phyloP scores from a whole-genome alignment of 805 yeast species.

The Saccharomycopsis sp. region DNA sequence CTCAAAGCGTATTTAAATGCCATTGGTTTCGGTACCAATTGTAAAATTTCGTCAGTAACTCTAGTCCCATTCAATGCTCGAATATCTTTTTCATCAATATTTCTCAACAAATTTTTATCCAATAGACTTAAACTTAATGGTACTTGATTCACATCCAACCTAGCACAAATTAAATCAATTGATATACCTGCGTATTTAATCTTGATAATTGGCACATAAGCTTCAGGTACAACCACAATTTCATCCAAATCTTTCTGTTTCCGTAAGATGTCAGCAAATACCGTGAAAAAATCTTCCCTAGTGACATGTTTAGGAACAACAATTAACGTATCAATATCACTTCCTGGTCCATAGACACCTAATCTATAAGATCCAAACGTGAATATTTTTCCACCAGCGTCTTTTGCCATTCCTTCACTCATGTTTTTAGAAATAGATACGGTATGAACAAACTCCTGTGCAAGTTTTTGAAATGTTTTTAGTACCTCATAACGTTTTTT shows the following conservation, averaged over 20 bases:
- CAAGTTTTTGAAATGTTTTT: conserved; percentile 59
- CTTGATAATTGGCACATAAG: conserved; percentile 94
- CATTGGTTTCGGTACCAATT: conserved; percentile 84
- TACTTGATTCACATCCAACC: conserved; percentile 74
- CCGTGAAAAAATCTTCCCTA: conserved; percentile 81
- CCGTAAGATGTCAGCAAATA: conserved; percentile 64
- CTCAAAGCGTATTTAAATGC: conserved; percentile 89
- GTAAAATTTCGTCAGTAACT: conserved; percentile 90
- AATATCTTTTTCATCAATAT: conserved; percentile 85
- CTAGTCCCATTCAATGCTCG: conserved; percentile 93
- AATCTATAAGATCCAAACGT: conserved; percentile 91
- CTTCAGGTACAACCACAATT: conserved; percentile 90
- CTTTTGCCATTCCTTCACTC: conserved; percentile 96
- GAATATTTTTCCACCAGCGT: conserved; percentile 97
- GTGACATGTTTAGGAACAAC: conserved; percentile 95
- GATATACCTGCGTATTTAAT: conserved; percentile 86
- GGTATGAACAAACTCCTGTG: conserved; percentile 73
- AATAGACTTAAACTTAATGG: conserved; percentile 68
- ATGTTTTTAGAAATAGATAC: conserved; percentile 80
- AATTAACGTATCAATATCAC: conserved; percentile 94
- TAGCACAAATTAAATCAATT: conserved; percentile 84
- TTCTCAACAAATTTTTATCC: conserved; percentile 78
- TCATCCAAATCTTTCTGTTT: conserved; percentile 80
- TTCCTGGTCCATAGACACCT: conserved; percentile 97
- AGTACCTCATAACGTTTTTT: conserved; percentile 73